Evolutionary conservation across 2,329 filamentous ascomycete genomes (phyloP).

Genomic region (Tolypocladium tundrense): DNA sequence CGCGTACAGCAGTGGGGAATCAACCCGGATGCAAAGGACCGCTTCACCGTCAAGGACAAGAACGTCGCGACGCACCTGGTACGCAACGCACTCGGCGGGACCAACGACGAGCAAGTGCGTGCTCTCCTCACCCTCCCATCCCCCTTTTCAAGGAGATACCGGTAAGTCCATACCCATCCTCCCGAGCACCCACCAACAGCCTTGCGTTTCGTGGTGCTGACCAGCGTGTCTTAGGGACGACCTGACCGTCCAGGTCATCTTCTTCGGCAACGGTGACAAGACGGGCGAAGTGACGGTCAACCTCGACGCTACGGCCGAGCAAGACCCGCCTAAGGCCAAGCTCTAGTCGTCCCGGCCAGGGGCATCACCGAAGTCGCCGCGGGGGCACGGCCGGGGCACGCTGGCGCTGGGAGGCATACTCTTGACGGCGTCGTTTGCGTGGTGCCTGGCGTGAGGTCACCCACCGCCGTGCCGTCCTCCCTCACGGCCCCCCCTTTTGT

Average conservation of each 20-base stretch:
- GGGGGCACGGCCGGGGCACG: background rate
- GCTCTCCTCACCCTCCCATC: constrained; percentile 84
- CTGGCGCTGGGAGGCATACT: background rate
- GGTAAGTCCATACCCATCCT: constrained; percentile 38
- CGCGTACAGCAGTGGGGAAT: constrained; percentile 88
- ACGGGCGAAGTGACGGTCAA: constrained; percentile 76
- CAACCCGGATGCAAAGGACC: constrained; percentile 57
- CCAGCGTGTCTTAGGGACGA: constrained; percentile 56
- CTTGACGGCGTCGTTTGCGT: background rate
- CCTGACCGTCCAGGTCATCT: constrained; percentile 94
- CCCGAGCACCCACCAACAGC: background rate
- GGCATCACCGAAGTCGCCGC: background rate
- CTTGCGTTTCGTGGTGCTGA: background rate
- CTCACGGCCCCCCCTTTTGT: background rate
- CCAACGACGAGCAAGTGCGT: constrained; percentile 86
- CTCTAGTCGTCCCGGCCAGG: constrained; percentile 16
- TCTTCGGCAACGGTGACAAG: constrained; percentile 77
- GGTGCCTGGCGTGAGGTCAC: background rate
- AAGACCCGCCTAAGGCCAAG: constrained; percentile 26
- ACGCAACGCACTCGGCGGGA: constrained; percentile 86
- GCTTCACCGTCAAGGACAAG: constrained; percentile 92
- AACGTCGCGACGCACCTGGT: constrained; percentile 95
- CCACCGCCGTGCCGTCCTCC: background rate
- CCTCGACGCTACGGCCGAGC: constrained; percentile 65
- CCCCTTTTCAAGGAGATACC: constrained; percentile 83